Evolutionary conservation across 2,329 filamentous ascomycete genomes (phyloP), one percentile per base, ranked within the genome.

Genomic region (Venturia nashicola): DNA sequence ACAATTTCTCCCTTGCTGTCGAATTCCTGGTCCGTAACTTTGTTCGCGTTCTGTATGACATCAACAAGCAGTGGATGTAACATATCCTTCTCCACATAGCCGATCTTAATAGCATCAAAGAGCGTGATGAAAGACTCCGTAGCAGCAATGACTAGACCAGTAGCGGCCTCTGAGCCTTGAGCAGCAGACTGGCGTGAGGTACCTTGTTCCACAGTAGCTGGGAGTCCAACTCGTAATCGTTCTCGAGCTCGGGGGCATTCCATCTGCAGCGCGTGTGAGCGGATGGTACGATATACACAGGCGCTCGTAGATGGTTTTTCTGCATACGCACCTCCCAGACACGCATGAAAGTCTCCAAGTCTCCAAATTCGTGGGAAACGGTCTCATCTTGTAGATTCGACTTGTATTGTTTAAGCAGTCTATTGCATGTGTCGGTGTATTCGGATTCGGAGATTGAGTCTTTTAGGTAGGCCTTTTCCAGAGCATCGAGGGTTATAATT

Each of bases 51-150:
- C 72, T 97, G 93, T 66, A 99, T 99, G 20, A 97, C 91, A 70
- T 97, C 94, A 1, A 92, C 93, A 2, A 99, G 82, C 23, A 99
- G 80, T 3, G 94, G 94, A 72, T 99, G 95, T n/a, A 99, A 80
- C 67, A 94, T 91, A 74, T 97, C 93, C 73, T 99, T 99, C 59
- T 93, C 93, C 12, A 96, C 81, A 71, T 97, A 85, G 55, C 93
- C 92, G 63, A 99, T 85, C 73, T 92, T 92, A 70, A 99, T 83
- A 18, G 94, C 95, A 73, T 99, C 94, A 62, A 99, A 83, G 72
- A 99, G 93, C 0, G 94, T 99, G 75, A 99, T 99, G 75, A 99
- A 99, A 74, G 97, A 95, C 75, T 99, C 92, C 0, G 93, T 97
- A 1, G 94, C 94, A 67, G 93, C 87, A 51, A 95, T 79, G 65